Conservation (phyloP, 2,329 filamentous ascomycete genomes). For the Fusarium sp. region DNA sequence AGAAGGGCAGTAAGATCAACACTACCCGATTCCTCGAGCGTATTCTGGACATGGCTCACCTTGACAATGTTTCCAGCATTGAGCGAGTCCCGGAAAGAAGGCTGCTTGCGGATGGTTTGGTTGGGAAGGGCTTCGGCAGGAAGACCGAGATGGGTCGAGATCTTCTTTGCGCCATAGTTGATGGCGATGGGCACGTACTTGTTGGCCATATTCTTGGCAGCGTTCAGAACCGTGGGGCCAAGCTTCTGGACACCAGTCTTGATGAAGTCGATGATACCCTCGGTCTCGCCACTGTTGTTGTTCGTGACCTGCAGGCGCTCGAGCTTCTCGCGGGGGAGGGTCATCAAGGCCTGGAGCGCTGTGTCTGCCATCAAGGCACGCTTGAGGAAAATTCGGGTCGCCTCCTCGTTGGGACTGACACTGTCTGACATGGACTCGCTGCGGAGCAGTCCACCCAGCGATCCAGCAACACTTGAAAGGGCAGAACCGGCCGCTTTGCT, state of each 20-base stretch:
- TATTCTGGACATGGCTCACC: neutral
- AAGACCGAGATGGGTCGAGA: neutral
- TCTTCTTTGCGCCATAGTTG: conserved; percentile 2
- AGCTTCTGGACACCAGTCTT: conserved; percentile 14
- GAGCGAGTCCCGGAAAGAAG: neutral
- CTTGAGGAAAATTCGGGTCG: conserved; percentile 9
- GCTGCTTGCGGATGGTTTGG: neutral
- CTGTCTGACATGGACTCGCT: neutral
- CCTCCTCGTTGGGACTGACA: neutral
- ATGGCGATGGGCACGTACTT: conserved; percentile 13
- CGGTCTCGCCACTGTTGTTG: conserved; percentile 1
- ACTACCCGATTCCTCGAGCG: neutral
- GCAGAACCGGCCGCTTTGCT: neutral
- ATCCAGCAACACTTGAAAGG: neutral
- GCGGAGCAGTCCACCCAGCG: neutral
- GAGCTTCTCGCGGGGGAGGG: conserved; percentile 14
- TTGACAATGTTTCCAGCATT: neutral
- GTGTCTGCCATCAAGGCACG: conserved; percentile 24
- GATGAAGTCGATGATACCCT: conserved; percentile 29
- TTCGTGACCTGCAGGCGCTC: neutral
- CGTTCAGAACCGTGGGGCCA: conserved; percentile 9
- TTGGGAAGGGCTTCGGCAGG: neutral
- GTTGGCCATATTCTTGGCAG: conserved; percentile 8
- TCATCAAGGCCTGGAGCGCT: conserved; percentile 18
- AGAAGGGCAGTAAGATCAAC: neutral